Conservation (phyloP, 441 rosid species). For the Breynia disticha region DNA sequence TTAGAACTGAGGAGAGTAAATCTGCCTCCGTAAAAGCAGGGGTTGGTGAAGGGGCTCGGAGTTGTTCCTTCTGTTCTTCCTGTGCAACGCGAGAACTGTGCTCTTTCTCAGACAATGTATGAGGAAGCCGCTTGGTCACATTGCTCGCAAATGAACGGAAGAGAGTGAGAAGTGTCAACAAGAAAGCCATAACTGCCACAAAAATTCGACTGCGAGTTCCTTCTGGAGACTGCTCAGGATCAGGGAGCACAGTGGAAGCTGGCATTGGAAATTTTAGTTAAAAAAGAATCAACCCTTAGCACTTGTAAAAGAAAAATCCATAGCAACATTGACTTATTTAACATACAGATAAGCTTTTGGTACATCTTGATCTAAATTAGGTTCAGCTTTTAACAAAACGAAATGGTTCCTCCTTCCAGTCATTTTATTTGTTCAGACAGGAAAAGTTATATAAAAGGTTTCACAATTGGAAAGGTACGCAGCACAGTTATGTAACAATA, state of each 20-base stretch:
- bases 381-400: too few species aligned
- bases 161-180: slow-evolving; percentile 45
- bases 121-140: slow-evolving; percentile 46
- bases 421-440: too few species aligned
- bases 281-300: too few species aligned
- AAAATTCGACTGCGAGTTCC: slow-evolving; percentile 36
- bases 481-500: neutral
- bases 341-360: too few species aligned
- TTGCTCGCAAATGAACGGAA: slow-evolving; percentile 29
- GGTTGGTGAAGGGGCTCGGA: slow-evolving; percentile 55
- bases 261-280: slow-evolving; percentile 22
- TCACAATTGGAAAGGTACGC: neutral
- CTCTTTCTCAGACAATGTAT: slow-evolving; percentile 20
- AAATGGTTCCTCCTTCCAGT: too few species aligned
- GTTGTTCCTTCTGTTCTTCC: slow-evolving; percentile 33
- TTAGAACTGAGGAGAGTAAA: slow-evolving; percentile 55
- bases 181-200: slow-evolving; percentile 42
- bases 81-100: slow-evolving; percentile 21
- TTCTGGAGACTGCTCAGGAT: slow-evolving; percentile 41
- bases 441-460: too few species aligned
- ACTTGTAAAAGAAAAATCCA: too few species aligned
- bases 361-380: too few species aligned
- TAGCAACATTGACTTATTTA: too few species aligned
- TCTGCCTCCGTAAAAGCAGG: slow-evolving; percentile 46
- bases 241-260: slow-evolving; percentile 31